These are phyloP conservation scores for Scedosporium minutisporum DNA, from an alignment of 2,329 filamentous ascomycete species.

Conservation along the genomic window DNA sequence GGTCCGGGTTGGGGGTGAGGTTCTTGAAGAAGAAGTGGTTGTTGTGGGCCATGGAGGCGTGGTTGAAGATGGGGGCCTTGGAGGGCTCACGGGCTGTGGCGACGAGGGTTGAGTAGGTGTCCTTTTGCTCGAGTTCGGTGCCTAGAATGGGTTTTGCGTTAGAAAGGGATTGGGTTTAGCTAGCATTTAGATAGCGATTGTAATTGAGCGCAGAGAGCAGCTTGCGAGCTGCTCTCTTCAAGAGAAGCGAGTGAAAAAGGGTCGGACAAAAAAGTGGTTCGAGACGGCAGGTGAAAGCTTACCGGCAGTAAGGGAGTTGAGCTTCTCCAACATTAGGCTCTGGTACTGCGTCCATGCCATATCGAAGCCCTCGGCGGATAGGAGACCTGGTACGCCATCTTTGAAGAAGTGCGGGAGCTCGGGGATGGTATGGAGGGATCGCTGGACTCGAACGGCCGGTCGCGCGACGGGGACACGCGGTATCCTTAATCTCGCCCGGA, in stretches of 20 bases:
- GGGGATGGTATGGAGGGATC: slow-evolving; percentile 39
- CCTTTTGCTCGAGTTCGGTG: slow-evolving; percentile 51
- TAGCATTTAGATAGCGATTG: too few species aligned
- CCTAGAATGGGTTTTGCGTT: slow-evolving; percentile 30
- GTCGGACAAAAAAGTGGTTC: not conserved
- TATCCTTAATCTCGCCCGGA: slow-evolving; percentile 45
- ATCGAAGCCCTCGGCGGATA: slow-evolving; percentile 60
- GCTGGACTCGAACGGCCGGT: slow-evolving; percentile 19
- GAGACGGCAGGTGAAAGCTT: slow-evolving; percentile 21
- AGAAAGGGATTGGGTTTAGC: too few species aligned
- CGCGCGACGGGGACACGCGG: slow-evolving; percentile 30
- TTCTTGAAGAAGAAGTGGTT: slow-evolving; percentile 72
- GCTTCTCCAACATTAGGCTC: slow-evolving; percentile 58
- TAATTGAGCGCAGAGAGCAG: slow-evolving; percentile 8
- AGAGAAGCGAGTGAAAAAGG: slow-evolving; percentile 1
- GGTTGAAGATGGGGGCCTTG: slow-evolving; percentile 79
- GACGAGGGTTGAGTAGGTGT: slow-evolving; percentile 59
- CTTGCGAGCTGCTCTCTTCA: not conserved
- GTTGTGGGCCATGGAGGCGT: slow-evolving; percentile 94
- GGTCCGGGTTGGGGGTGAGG: slow-evolving; percentile 30
- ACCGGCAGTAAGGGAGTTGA: slow-evolving; percentile 70
- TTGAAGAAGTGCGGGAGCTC: slow-evolving; percentile 34
- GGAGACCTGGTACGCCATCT: slow-evolving; percentile 55
- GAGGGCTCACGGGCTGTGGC: slow-evolving; percentile 69
- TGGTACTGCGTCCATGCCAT: slow-evolving; percentile 82